Evolutionary conservation across 73 alveolate genomes (phyloP), one percentile per base, ranked within the genome.

Genomic region (Paramecium sonneborni): DNA sequence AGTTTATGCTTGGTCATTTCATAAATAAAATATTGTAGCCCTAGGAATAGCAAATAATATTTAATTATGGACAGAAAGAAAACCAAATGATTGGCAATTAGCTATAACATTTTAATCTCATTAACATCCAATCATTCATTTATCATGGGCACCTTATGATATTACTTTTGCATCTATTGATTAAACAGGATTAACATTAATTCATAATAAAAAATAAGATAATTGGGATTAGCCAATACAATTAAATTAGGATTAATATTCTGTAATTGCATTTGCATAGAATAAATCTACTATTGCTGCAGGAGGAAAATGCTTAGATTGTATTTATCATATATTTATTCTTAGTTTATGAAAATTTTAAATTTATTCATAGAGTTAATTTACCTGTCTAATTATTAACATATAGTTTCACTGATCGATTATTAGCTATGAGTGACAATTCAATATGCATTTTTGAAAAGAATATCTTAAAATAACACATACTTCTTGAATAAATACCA

Each of bases 61-160:
- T 62, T n/a, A 62, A 62, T 32, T 62, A 26, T 62, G 84, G 84
- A 62, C 84, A 26, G 84, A 62, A 62, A 62, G 84, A 62, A 62
- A 62, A 12, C 84, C 84, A 0, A 62, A 62, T 62, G 84, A 62
- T 30, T 62, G 84, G 84, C 20, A 62, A 26, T 30, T 26, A n/a
- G 84, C 84, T 12, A 32, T 62, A 0, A 14, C 84, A 12, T 26
- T 62, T 62, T 30, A 26, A 62, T 62, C 48, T 9, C 84, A 62
- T 26, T 15, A 62, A 12, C 1, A 62, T 3, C 84, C 84, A 26
- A 62, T 62, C 43, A n/a, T 62, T 5, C 39, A 62, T 62, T 15
- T 62, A 62, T 62, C 84, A 62, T 62, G 84, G 84, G 84, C 84
- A 26, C 84, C 84, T 11, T 62, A 62, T 62, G 84, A 62, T 62